These are phyloP conservation scores for Sporormia fimetaria DNA, from an alignment of 495 filamentous ascomycete genomes.

Conservation along the genomic window DNA sequence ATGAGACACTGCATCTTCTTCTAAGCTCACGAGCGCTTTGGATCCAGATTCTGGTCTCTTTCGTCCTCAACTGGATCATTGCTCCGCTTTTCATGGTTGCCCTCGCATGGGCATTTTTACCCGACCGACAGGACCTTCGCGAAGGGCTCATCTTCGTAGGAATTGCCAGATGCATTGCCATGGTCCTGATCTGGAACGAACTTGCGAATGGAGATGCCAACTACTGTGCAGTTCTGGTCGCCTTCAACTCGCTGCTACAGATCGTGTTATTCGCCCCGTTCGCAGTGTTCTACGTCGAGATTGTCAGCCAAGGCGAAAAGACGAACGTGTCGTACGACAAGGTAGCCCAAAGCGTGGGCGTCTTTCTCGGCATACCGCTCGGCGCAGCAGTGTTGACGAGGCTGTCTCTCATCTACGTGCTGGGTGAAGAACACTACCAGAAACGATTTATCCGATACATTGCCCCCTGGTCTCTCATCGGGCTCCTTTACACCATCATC, in stretches of 20 bases:
- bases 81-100: conserved; percentile 79
- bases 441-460: conserved; percentile 30
- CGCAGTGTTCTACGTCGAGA: conserved; percentile 31
- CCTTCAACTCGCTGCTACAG: conserved; percentile 33
- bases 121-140: conserved; percentile 31
- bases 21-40: conserved; percentile 54
- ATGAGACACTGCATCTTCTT: conserved; percentile 62
- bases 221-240: conserved; percentile 35
- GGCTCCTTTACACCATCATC: conserved; percentile 34
- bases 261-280: conserved; percentile 34
- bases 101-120: conserved; percentile 34
- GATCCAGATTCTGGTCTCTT: conserved; percentile 67
- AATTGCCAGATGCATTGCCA: conserved; percentile 34
- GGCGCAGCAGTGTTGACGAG: conserved; percentile 31
- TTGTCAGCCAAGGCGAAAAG: conserved; percentile 26
- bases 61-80: conserved; percentile 82
- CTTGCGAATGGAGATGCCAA: conserved; percentile 32
- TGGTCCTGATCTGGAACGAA: conserved; percentile 35
- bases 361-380: conserved; percentile 33
- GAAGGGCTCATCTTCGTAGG: conserved; percentile 35
- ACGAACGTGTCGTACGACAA: conserved; percentile 23
- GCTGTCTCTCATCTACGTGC: conserved; percentile 18
- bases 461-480: conserved; percentile 30
- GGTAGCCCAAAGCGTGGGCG: conserved; percentile 31
- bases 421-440: conserved; percentile 30